Conservation (phyloP, 805 yeast species). For the Nakazawaea ernobii region DNA sequence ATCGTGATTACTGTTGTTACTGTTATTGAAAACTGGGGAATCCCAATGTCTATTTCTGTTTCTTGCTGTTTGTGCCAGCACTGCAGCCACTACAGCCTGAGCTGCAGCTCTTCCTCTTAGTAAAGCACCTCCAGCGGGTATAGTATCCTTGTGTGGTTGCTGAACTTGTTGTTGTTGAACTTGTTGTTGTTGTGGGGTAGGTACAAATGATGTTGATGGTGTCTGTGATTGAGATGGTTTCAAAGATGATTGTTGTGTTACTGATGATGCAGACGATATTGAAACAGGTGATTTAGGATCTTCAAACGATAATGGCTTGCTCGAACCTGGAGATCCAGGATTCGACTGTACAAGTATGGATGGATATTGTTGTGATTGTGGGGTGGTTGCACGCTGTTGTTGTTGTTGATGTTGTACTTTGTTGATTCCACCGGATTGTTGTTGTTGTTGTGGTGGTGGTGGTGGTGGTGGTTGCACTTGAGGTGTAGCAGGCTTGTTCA, state of each 20-base stretch:
- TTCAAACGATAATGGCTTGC: conserved; percentile 4
- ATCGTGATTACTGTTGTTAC: not conserved
- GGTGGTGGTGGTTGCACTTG: conserved; percentile 17
- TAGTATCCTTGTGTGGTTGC: conserved; percentile 20
- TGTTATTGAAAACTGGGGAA: too few relatives aligned
- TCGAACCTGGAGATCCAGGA: conserved; percentile 4
- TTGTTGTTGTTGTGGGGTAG: not conserved
- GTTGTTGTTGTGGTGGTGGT: conserved; percentile 18
- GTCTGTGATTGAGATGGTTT: not conserved
- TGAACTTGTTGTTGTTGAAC: not conserved
- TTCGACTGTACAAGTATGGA: conserved; percentile 10
- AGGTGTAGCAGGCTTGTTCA: conserved; percentile 16
- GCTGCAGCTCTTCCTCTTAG: conserved; percentile 32
- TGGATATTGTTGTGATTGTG: conserved; percentile 8
- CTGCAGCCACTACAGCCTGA: conserved; percentile 32
- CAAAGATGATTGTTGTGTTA: not conserved
- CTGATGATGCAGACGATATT: conserved; percentile 4
- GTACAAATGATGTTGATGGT: not conserved
- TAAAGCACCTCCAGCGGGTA: conserved; percentile 42
- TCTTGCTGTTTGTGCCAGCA: conserved; percentile 33
- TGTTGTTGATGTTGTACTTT: not conserved
- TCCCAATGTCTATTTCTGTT: conserved; percentile 13
- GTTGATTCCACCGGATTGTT: not conserved
- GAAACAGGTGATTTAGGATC: conserved; percentile 7
- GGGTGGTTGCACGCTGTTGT: conserved; percentile 1